Conservation (phyloP, 2,329 filamentous ascomycete species). For the Colletotrichum sp. region DNA sequence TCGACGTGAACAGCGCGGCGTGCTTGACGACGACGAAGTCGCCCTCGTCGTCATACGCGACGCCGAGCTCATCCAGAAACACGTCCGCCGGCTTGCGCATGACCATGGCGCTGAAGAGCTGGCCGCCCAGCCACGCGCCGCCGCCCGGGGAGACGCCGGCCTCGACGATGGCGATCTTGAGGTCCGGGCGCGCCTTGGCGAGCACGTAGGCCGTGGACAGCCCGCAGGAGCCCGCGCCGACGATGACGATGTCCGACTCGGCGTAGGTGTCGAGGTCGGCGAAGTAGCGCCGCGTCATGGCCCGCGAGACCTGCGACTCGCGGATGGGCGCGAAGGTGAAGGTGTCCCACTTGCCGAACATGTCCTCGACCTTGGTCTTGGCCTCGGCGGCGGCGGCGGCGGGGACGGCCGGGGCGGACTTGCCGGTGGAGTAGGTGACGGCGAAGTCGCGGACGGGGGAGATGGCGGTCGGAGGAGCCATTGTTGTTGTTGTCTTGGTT, state of each 20-base stretch:
- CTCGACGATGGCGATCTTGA: slow-evolving; percentile 92
- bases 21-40: slow-evolving; percentile 94
- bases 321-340: slow-evolving; percentile 89
- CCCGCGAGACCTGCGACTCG: slow-evolving; percentile 89
- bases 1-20: slow-evolving; percentile 89
- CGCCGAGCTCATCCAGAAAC: slow-evolving; percentile 81
- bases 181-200: slow-evolving; percentile 81
- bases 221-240: slow-evolving; percentile 89
- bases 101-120: slow-evolving; percentile 94
- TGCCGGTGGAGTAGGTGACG: slow-evolving; percentile 29
- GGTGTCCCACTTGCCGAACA: slow-evolving; percentile 74
- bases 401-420: slow-evolving; percentile 52
- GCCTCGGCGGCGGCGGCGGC: slow-evolving; percentile 44
- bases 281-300: slow-evolving; percentile 95
- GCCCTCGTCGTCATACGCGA: slow-evolving; percentile 80
- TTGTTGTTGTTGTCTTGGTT: slow-evolving; percentile 51
- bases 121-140: slow-evolving; percentile 90
- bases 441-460: slow-evolving; percentile 54
- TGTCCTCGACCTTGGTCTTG: slow-evolving; percentile 53
- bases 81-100: slow-evolving; percentile 91
- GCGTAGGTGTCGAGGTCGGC: slow-evolving; percentile 86
- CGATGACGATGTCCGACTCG: slow-evolving; percentile 92
- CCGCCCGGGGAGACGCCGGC: slow-evolving; percentile 86
- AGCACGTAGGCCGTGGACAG: slow-evolving; percentile 85
- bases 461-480: slow-evolving; percentile 81